These are phyloP conservation scores for Candida dubliniensis DNA, from an alignment of 1,139 yeast genomes.

Conservation along the genomic window DNA sequence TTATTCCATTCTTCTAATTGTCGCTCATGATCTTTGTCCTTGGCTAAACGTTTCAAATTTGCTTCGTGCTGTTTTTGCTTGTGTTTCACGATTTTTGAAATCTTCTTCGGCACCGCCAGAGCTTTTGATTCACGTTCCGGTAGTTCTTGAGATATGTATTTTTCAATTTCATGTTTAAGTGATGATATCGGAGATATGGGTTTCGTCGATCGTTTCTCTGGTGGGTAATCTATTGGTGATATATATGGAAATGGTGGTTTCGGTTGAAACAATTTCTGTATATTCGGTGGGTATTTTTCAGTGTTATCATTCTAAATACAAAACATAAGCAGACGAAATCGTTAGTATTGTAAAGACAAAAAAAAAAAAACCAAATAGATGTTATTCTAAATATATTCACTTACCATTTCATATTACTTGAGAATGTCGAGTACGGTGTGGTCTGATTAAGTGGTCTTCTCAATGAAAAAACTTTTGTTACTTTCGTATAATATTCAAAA, in stretches of 20 bases:
- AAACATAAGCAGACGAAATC: too few species aligned
- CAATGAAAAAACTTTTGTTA: not conserved
- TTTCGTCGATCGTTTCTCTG: constrained; percentile 50
- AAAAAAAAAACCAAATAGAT: not conserved
- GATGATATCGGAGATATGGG: constrained; percentile 52
- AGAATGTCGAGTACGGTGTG: not conserved
- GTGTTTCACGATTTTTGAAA: constrained; percentile 7
- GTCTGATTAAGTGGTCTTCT: not conserved
- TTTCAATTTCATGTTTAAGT: constrained; percentile 32
- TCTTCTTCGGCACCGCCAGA: constrained; percentile 8
- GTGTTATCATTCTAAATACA: constrained; percentile 21
- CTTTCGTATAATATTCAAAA: not conserved
- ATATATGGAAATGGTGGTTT: constrained; percentile 62
- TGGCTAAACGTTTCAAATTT: constrained; percentile 23
- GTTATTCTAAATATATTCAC: constrained; percentile 13
- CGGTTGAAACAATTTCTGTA: constrained; percentile 67
- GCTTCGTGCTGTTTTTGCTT: constrained; percentile 16
- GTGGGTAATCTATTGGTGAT: constrained; percentile 56
- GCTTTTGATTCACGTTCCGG: constrained; percentile 12
- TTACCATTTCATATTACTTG: constrained; percentile 1
- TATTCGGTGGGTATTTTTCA: constrained; percentile 61
- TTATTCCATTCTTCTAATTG: constrained; percentile 45
- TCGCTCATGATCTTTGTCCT: constrained; percentile 31
- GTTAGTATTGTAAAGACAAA: not conserved
- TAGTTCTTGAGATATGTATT: constrained; percentile 26